Evolutionary conservation across 2,329 filamentous ascomycete genomes (phyloP).

Genomic region (Hansfordia pulvinata): DNA sequence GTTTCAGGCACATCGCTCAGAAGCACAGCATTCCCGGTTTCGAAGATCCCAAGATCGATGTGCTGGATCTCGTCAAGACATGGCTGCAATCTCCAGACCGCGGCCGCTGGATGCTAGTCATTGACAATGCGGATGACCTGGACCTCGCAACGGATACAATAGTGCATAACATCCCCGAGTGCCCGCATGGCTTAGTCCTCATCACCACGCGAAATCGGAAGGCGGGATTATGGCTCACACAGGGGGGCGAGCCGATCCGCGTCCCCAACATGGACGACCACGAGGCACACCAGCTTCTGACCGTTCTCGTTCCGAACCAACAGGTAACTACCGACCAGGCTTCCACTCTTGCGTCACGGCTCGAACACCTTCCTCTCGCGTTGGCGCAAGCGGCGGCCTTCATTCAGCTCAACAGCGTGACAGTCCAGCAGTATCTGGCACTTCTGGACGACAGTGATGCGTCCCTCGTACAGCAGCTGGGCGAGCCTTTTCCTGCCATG

Average conservation of each 20-base stretch:
- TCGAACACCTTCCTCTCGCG: conserved; percentile 19
- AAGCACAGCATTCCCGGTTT: conserved; percentile 10
- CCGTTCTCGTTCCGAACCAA: conserved; percentile 4
- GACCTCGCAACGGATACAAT: conserved; percentile 8
- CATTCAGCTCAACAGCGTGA: conserved; percentile 15
- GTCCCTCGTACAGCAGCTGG: conserved; percentile 10
- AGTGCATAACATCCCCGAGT: conserved; percentile 14
- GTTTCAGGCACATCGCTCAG: conserved; percentile 12
- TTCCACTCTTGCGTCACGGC: conserved; percentile 9
- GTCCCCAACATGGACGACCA: conserved; percentile 13
- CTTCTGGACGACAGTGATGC: conserved; percentile 12
- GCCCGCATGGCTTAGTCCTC: conserved; percentile 14
- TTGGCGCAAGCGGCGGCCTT: conserved; percentile 20
- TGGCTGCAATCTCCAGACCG: conserved; percentile 13
- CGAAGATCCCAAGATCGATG: conserved; percentile 9
- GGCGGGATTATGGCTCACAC: conserved; percentile 10
- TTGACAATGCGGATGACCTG: conserved; percentile 8
- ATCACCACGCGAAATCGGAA: conserved; percentile 21
- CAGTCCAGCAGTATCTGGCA: conserved; percentile 12
- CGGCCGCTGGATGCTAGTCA: conserved; percentile 8
- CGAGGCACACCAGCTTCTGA: conserved; percentile 13
- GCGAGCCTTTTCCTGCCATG: conserved; percentile 15
- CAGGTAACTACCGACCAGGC: conserved; percentile 1
- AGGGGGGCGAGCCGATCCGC: conserved; percentile 10
- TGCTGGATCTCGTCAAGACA: conserved; percentile 10